Percentiles rank a stretch among this genome's conserved stretches.
These are phyloP conservation scores for Camellia lanceoleosa DNA, from an alignment of 148 eudicot genomes.

Conservation along the genomic window DNA sequence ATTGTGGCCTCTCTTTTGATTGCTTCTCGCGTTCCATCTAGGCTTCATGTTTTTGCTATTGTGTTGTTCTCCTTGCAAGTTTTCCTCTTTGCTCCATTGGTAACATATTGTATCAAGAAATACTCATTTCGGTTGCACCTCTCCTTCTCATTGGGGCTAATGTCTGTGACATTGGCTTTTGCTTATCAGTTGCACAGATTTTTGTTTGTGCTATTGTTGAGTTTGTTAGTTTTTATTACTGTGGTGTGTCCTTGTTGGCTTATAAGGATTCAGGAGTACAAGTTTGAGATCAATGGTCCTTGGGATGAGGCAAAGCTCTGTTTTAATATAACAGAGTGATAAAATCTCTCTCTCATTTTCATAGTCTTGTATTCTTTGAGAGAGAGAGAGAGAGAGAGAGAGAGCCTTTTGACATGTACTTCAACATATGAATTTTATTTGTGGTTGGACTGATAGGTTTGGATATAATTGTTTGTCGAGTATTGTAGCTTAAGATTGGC, in stretches of 20 bases:
- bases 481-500: too few species aligned
- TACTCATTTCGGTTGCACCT: slow-evolving; percentile 71
- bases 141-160: slow-evolving; percentile 55
- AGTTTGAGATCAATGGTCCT: too few species aligned
- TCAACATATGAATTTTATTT: too few species aligned
- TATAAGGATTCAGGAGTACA: slow-evolving; percentile 36
- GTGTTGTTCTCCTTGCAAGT: slow-evolving; percentile 82
- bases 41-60: slow-evolving; percentile 82
- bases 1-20: slow-evolving; percentile 88
- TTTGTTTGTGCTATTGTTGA: slow-evolving; percentile 55
- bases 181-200: slow-evolving; percentile 52
- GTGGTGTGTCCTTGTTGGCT: slow-evolving; percentile 93
- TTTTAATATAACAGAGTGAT: too few species aligned
- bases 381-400: too few species aligned
- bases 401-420: too few species aligned
- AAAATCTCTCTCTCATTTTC: too few species aligned
- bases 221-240: slow-evolving; percentile 59
- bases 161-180: slow-evolving; percentile 52
- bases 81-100: slow-evolving; percentile 82
- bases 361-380: too few species aligned
- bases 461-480: too few species aligned
- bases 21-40: slow-evolving; percentile 89
- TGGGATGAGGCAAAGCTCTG: too few species aligned
- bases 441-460: too few species aligned
- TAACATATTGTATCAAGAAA: slow-evolving; percentile 64